These are phyloP conservation scores for Ampelocalamus luodianensis DNA, from an alignment of 176 grass and related monocot species.

Conservation along the genomic window DNA sequence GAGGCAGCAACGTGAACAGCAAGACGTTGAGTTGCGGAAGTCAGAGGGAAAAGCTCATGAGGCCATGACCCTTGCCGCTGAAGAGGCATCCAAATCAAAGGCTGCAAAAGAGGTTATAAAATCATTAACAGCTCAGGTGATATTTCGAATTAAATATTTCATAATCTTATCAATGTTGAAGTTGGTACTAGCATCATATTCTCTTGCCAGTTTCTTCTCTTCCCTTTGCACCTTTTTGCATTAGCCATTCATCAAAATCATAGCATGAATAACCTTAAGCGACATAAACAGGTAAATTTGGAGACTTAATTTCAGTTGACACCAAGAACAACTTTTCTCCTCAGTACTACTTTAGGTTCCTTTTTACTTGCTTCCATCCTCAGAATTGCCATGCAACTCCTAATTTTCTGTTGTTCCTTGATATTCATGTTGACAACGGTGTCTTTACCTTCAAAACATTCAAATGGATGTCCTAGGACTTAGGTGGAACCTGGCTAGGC, in stretches of 20 bases:
- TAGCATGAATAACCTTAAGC: not conserved
- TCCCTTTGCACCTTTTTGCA: not conserved
- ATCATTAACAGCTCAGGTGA: slow-evolving; percentile 85
- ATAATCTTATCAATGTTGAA: not conserved
- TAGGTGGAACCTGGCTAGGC: not conserved
- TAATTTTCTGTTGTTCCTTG: not conserved
- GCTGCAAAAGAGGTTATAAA: slow-evolving; percentile 95
- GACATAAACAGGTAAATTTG: not conserved
- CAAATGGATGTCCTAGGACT: not conserved
- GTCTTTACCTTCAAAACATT: not conserved
- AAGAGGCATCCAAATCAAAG: slow-evolving; percentile 81
- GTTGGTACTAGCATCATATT: not conserved
- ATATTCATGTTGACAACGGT: not conserved
- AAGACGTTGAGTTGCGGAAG: slow-evolving; percentile 70
- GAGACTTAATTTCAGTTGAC: not conserved
- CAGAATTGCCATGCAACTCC: not conserved
- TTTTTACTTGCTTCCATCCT: not conserved
- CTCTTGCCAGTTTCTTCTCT: not conserved
- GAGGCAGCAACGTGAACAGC: slow-evolving; percentile 57
- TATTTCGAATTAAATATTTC: not conserved
- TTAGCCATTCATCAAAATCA: not conserved
- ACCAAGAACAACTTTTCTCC: not conserved
- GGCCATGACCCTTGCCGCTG: slow-evolving; percentile 63
- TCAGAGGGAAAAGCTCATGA: slow-evolving; percentile 75
- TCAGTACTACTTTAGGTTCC: not conserved